Evolutionary conservation across 1,284 basidiomycete species (phyloP), one percentile per base, ranked within the genome.

Genomic region (Ustilago trichophora): DNA sequence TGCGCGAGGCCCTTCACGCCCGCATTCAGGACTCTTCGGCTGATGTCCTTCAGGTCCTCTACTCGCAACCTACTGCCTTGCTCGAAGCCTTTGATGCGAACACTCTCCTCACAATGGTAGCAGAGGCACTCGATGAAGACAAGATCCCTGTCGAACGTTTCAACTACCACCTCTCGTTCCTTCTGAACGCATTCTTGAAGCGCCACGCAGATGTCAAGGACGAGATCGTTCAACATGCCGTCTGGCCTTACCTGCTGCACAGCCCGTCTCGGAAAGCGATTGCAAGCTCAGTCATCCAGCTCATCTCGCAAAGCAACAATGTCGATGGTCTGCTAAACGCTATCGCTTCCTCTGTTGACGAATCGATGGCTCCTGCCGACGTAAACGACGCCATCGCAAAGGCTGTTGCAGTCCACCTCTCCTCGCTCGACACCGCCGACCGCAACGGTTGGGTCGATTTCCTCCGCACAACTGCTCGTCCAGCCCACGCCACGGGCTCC

Each of bases 1-100:
- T 77, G 13, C 50, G 55, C 12, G 71, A 76, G 25, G 73, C 75
- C 25, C 51, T 78, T n/a, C 51, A 60, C 10, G 56, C 71, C 6
- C 72, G 69, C 16, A 49, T 75, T 12, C 53, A 59, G 22, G 69
- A 72, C 26, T 60, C 66, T 7, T 52, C 59, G n/a, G 40, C 37
- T 18, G 56, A 66, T n/a, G 65, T 78, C 5, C 52, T 79, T 3
- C 26, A 57, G 13, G 45, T 59, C 3, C 45, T 79, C 33, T 77
- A 77, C 47, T 54, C 56, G 16, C 41, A 69, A 25, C 57, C 57
- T 6, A 21, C 32, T 12, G 31, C 43, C 3, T 22, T 69, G 25
- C 60, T 72, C 21, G 51, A 66, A 6, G 72, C 74, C 5, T 48
- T 73, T 19, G 63, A 63, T 21, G 31, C 53, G 15, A 25, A 32